A percentile compares a stretch with the other conserved stretches of the same genome.
Evolutionary conservation across 192 early-diverging fungal species (phyloP).

Genomic region (Neocallimastix lanati): DNA sequence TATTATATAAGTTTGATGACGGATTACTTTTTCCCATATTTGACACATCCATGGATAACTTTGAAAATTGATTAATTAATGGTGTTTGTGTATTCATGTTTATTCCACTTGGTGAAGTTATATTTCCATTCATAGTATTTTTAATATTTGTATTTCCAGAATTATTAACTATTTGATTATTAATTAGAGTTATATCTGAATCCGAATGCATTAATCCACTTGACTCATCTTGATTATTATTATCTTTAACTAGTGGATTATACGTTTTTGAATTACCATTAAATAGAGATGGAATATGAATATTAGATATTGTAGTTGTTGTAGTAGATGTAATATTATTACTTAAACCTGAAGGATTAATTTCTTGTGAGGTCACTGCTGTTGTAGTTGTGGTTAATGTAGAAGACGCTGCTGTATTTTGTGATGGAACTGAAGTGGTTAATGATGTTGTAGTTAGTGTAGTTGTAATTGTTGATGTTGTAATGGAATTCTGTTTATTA

Average conservation of each 20-base stretch:
- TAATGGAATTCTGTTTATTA: not conserved
- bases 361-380: not conserved
- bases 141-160: not conserved
- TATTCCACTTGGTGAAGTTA: not conserved
- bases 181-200: not conserved
- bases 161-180: not conserved
- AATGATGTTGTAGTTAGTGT: not conserved
- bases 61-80: not conserved
- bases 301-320: not conserved
- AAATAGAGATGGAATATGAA: not conserved
- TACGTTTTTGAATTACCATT: not conserved
- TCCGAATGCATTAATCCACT: not conserved
- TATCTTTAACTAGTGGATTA: not conserved
- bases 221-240: not conserved
- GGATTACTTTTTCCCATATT: not conserved
- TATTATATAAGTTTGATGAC: not conserved
- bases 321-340: not conserved
- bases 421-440: not conserved
- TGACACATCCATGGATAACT: not conserved
- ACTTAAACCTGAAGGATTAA: no score
- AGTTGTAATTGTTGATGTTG: not conserved
- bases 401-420: not conserved
- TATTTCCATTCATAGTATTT: not conserved
- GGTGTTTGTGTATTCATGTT: not conserved
- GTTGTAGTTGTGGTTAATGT: not conserved